A percentile compares a stretch with the other conserved stretches of the same genome.
Conservation (phyloP, 2,329 filamentous ascomycete species). For the Penicillium italicum region DNA sequence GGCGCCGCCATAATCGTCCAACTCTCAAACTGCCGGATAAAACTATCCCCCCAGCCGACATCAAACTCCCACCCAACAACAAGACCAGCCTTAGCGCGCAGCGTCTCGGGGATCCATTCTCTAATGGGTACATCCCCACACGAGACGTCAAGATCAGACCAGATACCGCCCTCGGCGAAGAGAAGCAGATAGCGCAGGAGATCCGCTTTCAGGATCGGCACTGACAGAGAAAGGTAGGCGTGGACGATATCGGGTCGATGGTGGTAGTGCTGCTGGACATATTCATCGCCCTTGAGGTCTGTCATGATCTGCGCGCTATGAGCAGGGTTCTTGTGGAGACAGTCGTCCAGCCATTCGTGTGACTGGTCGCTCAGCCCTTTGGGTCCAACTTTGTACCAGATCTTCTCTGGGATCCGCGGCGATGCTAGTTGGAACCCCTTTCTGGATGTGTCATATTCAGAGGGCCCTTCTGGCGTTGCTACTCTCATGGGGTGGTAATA, state of each 20-base stretch:
- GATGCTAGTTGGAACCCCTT: not conserved
- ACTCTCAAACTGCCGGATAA: slow-evolving; percentile 7
- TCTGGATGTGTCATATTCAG: not conserved
- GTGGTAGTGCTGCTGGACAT: not conserved
- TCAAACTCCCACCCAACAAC: slow-evolving; percentile 10
- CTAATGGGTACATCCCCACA: slow-evolving; percentile 4
- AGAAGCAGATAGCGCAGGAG: slow-evolving; percentile 6
- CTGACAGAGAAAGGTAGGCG: not conserved
- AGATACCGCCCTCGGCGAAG: not conserved
- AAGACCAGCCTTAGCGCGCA: not conserved
- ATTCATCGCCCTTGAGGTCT: slow-evolving; percentile 1
- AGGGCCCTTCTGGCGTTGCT: not conserved
- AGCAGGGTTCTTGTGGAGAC: slow-evolving; percentile 4
- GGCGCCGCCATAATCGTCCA: slow-evolving; percentile 11
- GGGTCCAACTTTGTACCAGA: slow-evolving; percentile 7
- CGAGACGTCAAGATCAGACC: slow-evolving; percentile 7
- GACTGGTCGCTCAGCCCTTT: slow-evolving; percentile 2
- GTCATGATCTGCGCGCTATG: slow-evolving; percentile 4
- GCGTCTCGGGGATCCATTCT: not conserved
- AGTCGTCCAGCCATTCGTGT: not conserved
- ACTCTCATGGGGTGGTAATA: not conserved
- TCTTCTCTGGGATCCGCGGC: slow-evolving; percentile 1
- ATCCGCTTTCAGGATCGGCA: slow-evolving; percentile 6
- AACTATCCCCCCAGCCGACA: not conserved
- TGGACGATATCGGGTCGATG: slow-evolving; percentile 2